Percentiles rank a stretch among this genome's conserved stretches.
phyloP scores from a whole-genome alignment of 495 filamentous ascomycete species.

The Xylaria venustula region DNA sequence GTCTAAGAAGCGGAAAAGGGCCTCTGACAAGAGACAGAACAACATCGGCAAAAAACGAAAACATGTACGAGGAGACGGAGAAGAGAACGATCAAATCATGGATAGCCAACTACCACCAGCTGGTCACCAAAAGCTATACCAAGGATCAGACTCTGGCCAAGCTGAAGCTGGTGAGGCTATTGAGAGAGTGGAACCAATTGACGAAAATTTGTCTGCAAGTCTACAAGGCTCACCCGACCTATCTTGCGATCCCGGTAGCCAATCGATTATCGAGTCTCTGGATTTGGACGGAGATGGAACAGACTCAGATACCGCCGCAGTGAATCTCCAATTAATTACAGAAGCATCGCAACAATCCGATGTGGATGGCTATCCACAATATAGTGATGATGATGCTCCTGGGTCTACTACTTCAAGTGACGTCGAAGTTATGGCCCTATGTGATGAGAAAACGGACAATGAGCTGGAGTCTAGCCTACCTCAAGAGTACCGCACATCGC shows the following conservation, averaged over 20 bases:
- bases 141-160: background rate
- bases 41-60: constrained; percentile 29
- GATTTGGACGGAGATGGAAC: constrained; percentile 3
- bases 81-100: constrained; percentile 14
- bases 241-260: background rate
- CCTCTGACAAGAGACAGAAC: constrained; percentile 17
- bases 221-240: background rate
- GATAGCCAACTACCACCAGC: constrained; percentile 14
- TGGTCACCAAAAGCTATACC: background rate
- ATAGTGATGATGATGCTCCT: constrained; percentile 9
- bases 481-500: background rate
- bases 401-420: background rate
- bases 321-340: constrained; percentile 28
- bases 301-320: constrained; percentile 29
- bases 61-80: constrained; percentile 9
- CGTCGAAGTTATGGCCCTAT: constrained; percentile 5
- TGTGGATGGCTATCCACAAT: background rate
- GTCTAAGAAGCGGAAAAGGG: constrained; percentile 27
- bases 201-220: background rate
- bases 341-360: constrained; percentile 33
- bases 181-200: constrained; percentile 5
- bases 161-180: constrained; percentile 7
- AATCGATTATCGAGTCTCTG: background rate
- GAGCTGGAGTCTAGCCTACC: background rate
- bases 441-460: constrained; percentile 10